phyloP scores from a whole-genome alignment of 108 stramenopile species.

The Discostella pseudostelligera region DNA sequence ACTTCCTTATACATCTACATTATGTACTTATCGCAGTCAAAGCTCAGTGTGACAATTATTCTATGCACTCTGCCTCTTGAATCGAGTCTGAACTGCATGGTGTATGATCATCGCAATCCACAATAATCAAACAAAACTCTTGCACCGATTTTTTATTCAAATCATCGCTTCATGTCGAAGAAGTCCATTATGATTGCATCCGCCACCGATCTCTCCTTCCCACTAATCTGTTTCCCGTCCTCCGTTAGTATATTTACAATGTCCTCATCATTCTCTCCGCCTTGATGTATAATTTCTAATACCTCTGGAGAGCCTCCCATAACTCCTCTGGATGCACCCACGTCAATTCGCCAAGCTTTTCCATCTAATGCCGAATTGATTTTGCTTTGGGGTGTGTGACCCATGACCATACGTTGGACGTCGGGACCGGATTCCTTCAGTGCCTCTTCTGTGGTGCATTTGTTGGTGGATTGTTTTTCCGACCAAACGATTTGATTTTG shows the following conservation, averaged over 20 bases:
- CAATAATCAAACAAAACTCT: too few relatives aligned
- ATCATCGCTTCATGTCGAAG: slow-evolving; percentile 13
- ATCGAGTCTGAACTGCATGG: too few relatives aligned
- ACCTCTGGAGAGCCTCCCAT: slow-evolving; percentile 72
- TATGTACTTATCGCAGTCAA: too few relatives aligned
- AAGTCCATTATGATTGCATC: slow-evolving; percentile 15
- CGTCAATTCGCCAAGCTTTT: slow-evolving; percentile 78
- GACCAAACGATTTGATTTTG: neutral
- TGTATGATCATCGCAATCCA: too few relatives aligned
- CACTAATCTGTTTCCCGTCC: slow-evolving; percentile 38
- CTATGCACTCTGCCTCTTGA: too few relatives aligned
- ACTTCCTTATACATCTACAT: too few relatives aligned
- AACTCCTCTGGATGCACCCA: slow-evolving; percentile 62
- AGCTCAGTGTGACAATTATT: too few relatives aligned
- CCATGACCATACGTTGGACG: slow-evolving; percentile 76
- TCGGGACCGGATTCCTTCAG: slow-evolving; percentile 26
- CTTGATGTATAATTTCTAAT: slow-evolving; percentile 65
- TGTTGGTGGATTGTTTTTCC: neutral
- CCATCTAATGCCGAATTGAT: slow-evolving; percentile 70
- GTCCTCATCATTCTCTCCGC: slow-evolving; percentile 48
- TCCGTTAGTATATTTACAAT: slow-evolving; percentile 42
- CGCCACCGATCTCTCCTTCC: slow-evolving; percentile 34
- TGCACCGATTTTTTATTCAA: too few relatives aligned
- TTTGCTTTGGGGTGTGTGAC: slow-evolving; percentile 70
- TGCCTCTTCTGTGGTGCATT: slow-evolving; percentile 8